A percentile compares a stretch with the other conserved stretches of the same genome.
Conservation (phyloP, 352 stramenopile species). For the Saprolegnia parasitica region DNA sequence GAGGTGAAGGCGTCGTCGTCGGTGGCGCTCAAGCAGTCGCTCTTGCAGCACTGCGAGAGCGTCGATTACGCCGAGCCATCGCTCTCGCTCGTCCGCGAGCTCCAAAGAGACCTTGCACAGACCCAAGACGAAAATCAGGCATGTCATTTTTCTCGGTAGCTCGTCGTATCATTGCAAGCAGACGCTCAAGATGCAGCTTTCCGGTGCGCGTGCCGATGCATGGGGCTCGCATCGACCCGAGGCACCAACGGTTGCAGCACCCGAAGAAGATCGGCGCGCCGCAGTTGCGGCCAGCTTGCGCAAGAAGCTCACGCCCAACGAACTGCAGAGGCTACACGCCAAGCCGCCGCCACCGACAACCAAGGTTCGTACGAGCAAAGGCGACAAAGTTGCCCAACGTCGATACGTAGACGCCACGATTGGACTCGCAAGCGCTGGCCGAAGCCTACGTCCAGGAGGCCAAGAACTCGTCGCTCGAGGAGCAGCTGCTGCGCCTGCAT, state of each 20-base stretch:
- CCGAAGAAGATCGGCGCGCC: background rate
- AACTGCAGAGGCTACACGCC: background rate
- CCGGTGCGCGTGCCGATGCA: background rate
- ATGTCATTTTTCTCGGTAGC: background rate
- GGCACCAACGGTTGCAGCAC: background rate
- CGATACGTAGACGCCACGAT: background rate
- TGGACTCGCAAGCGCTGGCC: conserved; percentile 9
- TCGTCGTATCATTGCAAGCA: background rate
- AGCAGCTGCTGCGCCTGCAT: conserved; percentile 19
- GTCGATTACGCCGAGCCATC: conserved; percentile 27
- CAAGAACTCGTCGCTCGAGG: conserved; percentile 1
- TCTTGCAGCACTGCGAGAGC: conserved; percentile 22
- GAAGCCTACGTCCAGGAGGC: conserved; percentile 12
- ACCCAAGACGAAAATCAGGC: conserved; percentile 27
- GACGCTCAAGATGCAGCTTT: conserved; percentile 17
- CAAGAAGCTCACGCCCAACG: background rate
- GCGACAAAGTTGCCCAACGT: background rate
- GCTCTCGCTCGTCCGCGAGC: conserved; percentile 19
- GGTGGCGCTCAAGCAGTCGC: conserved; percentile 14
- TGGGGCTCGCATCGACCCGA: background rate
- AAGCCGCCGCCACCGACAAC: background rate
- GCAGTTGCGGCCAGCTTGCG: background rate
- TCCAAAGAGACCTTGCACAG: conserved; percentile 10
- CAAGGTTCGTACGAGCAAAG: background rate
- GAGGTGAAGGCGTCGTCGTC: conserved; percentile 12